Evolutionary conservation across 2,329 filamentous ascomycete species (phyloP).

Genomic region (Fusarium dlaminii): DNA sequence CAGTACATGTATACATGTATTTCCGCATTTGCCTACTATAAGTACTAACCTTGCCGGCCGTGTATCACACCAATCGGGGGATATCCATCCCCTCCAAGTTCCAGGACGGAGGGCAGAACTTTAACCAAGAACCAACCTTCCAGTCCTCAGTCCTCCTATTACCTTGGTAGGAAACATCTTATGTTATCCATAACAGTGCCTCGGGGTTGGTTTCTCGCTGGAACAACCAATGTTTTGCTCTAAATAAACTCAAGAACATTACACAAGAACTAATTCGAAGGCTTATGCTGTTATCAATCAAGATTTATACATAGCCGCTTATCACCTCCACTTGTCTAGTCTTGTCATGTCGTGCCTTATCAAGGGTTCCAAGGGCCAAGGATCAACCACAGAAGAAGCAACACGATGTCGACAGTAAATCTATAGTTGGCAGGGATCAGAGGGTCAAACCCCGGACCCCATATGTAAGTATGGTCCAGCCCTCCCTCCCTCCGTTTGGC

Average conservation of each 20-base stretch:
- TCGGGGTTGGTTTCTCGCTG: neutral
- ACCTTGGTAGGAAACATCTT: neutral
- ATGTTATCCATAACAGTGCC: neutral
- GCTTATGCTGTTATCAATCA: slow-evolving; percentile 11
- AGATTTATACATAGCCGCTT: neutral
- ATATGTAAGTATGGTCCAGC: slow-evolving; percentile 1
- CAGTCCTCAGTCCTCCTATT: neutral
- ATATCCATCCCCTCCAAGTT: slow-evolving; percentile 8
- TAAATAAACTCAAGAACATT: neutral
- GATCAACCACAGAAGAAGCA: slow-evolving; percentile 8
- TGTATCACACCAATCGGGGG: slow-evolving; percentile 11
- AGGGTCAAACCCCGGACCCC: slow-evolving; percentile 21
- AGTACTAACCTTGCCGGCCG: neutral
- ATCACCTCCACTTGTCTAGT: slow-evolving; percentile 5
- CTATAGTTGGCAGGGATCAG: slow-evolving; percentile 17
- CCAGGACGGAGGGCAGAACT: neutral
- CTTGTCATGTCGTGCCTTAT: neutral
- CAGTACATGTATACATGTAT: neutral
- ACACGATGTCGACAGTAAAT: neutral
- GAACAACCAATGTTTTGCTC: neutral
- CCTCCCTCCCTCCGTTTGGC: neutral
- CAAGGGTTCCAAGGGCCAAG: neutral
- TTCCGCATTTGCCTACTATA: neutral
- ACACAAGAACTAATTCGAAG: neutral
- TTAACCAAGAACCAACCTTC: neutral